phyloP scores from a whole-genome alignment of 441 rosid species.

The Populus hybrid region DNA sequence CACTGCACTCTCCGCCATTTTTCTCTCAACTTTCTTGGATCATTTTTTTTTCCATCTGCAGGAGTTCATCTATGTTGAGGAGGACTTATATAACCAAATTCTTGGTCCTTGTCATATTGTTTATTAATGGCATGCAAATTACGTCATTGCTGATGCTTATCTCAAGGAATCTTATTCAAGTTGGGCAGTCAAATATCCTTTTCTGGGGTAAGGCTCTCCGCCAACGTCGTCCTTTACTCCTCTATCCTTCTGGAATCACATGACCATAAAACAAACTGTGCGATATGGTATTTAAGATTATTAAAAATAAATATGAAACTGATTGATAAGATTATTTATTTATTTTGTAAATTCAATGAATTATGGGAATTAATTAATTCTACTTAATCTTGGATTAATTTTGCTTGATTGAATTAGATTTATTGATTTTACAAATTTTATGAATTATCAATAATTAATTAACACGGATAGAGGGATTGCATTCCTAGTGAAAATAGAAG shows the following conservation, averaged over 20 bases:
- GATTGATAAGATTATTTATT: too few relatives aligned
- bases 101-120: neutral
- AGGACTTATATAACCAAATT: neutral
- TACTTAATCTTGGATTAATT: too few relatives aligned
- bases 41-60: neutral
- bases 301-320: too few relatives aligned
- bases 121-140: neutral
- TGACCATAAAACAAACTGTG: too few relatives aligned
- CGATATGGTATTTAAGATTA: too few relatives aligned
- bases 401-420: too few relatives aligned
- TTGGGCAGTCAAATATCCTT: neutral
- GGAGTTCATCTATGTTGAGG: neutral
- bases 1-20: constrained; percentile 44
- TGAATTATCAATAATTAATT: too few relatives aligned
- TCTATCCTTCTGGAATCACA: neutral
- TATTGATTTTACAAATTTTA: too few relatives aligned
- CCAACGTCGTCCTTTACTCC: neutral
- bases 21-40: neutral
- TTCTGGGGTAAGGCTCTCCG: neutral
- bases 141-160: neutral
- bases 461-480: too few relatives aligned
- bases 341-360: too few relatives aligned
- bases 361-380: too few relatives aligned
- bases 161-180: neutral
- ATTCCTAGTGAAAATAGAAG: too few relatives aligned